Evolutionary conservation across 2,329 filamentous ascomycete genomes (phyloP).

Genomic region (Eutypa lata): DNA sequence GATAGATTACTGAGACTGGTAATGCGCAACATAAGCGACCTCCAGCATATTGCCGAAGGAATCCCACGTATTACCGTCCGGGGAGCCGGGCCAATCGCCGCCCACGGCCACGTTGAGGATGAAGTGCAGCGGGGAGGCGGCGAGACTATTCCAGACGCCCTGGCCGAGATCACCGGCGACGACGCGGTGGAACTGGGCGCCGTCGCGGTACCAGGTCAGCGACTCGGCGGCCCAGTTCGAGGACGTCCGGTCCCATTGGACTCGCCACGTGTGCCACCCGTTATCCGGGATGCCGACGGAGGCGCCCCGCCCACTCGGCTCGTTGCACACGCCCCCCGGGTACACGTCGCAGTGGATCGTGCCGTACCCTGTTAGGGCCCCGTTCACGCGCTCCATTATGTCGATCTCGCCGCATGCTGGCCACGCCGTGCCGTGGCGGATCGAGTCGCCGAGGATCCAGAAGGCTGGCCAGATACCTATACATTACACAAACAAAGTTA

Average conservation of each 20-base stretch:
- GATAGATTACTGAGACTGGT: slow-evolving; percentile 16
- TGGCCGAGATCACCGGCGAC: slow-evolving; percentile 38
- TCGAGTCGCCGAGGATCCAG: slow-evolving; percentile 47
- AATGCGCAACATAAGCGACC: slow-evolving; percentile 45
- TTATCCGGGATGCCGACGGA: slow-evolving; percentile 39
- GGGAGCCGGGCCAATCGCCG: slow-evolving; percentile 45
- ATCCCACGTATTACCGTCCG: slow-evolving; percentile 43
- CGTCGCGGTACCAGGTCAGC: slow-evolving; percentile 49
- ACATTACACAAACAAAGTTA: too few species aligned
- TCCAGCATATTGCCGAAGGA: slow-evolving; percentile 49
- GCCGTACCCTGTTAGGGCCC: slow-evolving; percentile 41
- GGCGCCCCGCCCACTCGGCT: slow-evolving; percentile 38
- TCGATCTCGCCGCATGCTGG: slow-evolving; percentile 50
- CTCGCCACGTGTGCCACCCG: slow-evolving; percentile 46
- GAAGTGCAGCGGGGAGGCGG: slow-evolving; percentile 40
- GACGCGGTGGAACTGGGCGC: slow-evolving; percentile 39
- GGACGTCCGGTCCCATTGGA: slow-evolving; percentile 44
- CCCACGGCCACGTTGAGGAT: slow-evolving; percentile 49
- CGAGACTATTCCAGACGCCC: slow-evolving; percentile 41
- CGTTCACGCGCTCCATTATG: slow-evolving; percentile 48
- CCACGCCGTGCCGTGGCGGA: slow-evolving; percentile 44
- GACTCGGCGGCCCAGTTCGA: slow-evolving; percentile 42
- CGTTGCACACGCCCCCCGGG: slow-evolving; percentile 45
- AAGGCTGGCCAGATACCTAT: slow-evolving; percentile 49
- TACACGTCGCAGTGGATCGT: slow-evolving; percentile 45